phyloP scores from a whole-genome alignment of 352 stramenopile species.

The Pilasporangium apinafurcum region DNA sequence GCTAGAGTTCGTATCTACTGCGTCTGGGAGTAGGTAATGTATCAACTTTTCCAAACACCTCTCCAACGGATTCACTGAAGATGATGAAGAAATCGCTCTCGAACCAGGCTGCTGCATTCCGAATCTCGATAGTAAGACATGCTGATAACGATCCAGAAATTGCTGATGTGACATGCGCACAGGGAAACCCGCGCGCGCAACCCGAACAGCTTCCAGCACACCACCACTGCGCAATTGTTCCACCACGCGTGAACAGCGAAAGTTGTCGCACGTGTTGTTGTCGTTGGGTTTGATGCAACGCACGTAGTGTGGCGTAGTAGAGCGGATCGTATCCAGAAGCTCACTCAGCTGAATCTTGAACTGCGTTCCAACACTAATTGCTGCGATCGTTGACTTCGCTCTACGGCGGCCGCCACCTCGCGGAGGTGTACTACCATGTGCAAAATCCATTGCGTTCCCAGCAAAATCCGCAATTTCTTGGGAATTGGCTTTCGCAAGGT shows the following conservation, averaged over 20 bases:
- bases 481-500: constrained; percentile 20
- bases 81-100: background rate
- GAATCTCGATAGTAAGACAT: constrained; percentile 30
- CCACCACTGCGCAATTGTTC: constrained; percentile 84
- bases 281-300: constrained; percentile 99
- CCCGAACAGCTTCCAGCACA: constrained; percentile 84
- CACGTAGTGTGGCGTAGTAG: constrained; percentile 96
- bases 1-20: too few relatives aligned
- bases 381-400: constrained; percentile 57
- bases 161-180: constrained; percentile 74
- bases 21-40: constrained; percentile 17
- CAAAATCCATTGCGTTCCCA: constrained; percentile 1
- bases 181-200: constrained; percentile 78
- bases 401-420: constrained; percentile 19
- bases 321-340: constrained; percentile 91
- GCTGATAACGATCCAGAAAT: constrained; percentile 68
- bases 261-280: constrained; percentile 50
- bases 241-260: constrained; percentile 69
- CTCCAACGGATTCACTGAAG: constrained; percentile 4
- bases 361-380: constrained; percentile 80
- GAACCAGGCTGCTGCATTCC: background rate
- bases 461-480: background rate
- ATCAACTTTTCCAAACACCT: constrained; percentile 23
- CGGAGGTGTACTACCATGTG: constrained; percentile 2
- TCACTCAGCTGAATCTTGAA: constrained; percentile 94